Percentiles rank a stretch among this genome's conserved stretches.
Conservation (phyloP, 768 basidiomycete species). For the Amanita fuliginea region DNA sequence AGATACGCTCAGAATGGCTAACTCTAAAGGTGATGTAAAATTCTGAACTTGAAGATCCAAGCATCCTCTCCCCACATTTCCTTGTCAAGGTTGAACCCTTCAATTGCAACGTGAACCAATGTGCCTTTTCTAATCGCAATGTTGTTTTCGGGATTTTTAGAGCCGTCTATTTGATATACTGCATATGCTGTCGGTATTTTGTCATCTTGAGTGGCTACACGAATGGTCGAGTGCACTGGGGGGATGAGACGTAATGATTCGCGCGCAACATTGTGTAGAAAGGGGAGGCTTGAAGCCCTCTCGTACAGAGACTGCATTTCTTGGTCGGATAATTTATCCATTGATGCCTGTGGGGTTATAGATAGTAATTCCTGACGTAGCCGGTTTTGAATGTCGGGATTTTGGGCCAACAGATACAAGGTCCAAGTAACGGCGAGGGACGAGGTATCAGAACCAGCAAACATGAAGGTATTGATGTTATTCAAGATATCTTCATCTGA, state of each 20-base stretch:
- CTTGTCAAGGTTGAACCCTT: conserved; percentile 72
- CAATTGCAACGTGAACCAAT: conserved; percentile 68
- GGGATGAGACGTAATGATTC: conserved; percentile 73
- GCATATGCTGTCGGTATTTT: conserved; percentile 62
- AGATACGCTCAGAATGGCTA: background rate
- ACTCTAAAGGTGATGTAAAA: background rate
- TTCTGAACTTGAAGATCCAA: conserved; percentile 72
- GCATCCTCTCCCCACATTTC: conserved; percentile 73
- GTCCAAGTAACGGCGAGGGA: conserved; percentile 81
- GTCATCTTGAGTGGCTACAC: conserved; percentile 72
- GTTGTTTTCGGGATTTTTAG: conserved; percentile 25
- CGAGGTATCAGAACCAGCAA: conserved; percentile 84
- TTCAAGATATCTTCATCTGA: conserved; percentile 82
- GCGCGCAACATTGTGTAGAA: conserved; percentile 63
- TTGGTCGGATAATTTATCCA: conserved; percentile 43
- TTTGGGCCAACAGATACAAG: conserved; percentile 58
- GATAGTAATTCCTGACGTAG: conserved; percentile 59
- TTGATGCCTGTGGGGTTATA: conserved; percentile 23
- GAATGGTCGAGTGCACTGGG: conserved; percentile 72
- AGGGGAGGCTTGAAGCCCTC: conserved; percentile 49
- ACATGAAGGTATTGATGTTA: conserved; percentile 84
- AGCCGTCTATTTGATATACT: conserved; percentile 40
- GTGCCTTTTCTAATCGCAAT: conserved; percentile 55
- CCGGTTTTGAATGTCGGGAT: conserved; percentile 55
- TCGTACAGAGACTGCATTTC: conserved; percentile 52